Evolutionary conservation across 352 stramenopile species (phyloP).

Genomic region (Pythium guiyangense): DNA sequence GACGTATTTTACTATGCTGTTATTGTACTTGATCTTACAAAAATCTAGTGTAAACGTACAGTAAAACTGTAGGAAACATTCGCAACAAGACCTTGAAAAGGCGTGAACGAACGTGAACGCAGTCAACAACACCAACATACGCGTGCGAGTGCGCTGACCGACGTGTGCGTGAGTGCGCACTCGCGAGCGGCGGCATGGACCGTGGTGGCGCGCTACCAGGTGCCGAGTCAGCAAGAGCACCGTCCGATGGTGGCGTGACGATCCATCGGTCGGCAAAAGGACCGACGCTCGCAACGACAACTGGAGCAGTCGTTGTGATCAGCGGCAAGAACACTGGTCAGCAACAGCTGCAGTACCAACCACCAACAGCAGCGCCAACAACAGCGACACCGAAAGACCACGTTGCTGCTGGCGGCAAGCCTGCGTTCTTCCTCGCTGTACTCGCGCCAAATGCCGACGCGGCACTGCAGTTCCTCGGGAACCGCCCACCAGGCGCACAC

Average conservation of each 20-base stretch:
- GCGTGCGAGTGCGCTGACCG: neutral
- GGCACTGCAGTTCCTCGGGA: conserved; percentile 32
- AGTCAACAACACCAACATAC: no score
- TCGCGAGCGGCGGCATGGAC: neutral
- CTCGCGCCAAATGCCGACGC: conserved; percentile 33
- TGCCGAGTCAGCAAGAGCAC: neutral
- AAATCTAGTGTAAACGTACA: no score
- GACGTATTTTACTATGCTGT: no score
- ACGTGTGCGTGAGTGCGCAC: no score
- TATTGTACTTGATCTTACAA: no score
- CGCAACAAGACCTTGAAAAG: no score
- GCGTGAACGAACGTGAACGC: no score
- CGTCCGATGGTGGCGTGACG: neutral
- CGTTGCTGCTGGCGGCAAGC: neutral
- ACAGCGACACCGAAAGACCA: neutral
- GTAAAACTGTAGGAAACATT: no score
- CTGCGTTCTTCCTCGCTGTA: conserved; percentile 41
- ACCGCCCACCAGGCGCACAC: conserved; percentile 42
- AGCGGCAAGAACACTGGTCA: neutral
- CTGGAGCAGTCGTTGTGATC: conserved; percentile 7
- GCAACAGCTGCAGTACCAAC: conserved; percentile 4
- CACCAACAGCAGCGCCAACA: neutral
- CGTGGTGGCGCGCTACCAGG: neutral
- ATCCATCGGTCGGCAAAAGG: conserved; percentile 4
- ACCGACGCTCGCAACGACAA: neutral